Base-by-base conservation (phyloP, 2,329 filamentous ascomycete species). In the Fusarium compactum region DNA sequence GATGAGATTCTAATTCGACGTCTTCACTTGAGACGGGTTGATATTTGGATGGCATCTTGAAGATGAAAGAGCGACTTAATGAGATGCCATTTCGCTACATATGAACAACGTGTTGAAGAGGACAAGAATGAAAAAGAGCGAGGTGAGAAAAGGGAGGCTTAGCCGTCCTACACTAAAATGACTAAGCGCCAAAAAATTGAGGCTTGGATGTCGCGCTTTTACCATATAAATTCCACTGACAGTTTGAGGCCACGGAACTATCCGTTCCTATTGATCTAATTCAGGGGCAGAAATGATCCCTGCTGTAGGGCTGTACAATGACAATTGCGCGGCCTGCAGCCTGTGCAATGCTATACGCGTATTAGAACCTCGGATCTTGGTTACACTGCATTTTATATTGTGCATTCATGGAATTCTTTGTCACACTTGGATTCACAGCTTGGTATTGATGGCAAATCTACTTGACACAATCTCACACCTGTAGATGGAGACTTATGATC, bases 1-100 rank as follows among this genome's bases (percentile, higher is more conserved):
- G 44, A 15, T 58, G 50, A n/a, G 59, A 61, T 18, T 71, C 57
- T 15, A 65, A 38, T 20, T 76, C 70, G 14, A 72, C 44, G 15
- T 74, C 69, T n/a, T 43, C 46, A 22, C 43, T 32, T 10, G 55
- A 40, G 41, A 66, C 34, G 24, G 30, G 69, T 45, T 59, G 51
- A 43, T 64, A 66, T 14, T 41, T 52, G n/a, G 65, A 52, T 43
- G 59, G 46, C 72, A 74, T 74, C 25, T 46, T 58, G 52, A 24
- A 40, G 32, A 44, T 29, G 27, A 52, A 63, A 48, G 25, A 67
- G 27, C 10, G 40, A 51, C 44, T 58, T 24, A 46, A 12, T 4
- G 7, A 12, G 18, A 12, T 14, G 58, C 40, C 63, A 70, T 71
- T 15, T 44, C 34, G 44, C 25, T 38, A 29, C 8, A 34, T 44